Evolutionary conservation across 2,329 filamentous ascomycete genomes (phyloP).

Genomic region (Harringtonia aguacate): DNA sequence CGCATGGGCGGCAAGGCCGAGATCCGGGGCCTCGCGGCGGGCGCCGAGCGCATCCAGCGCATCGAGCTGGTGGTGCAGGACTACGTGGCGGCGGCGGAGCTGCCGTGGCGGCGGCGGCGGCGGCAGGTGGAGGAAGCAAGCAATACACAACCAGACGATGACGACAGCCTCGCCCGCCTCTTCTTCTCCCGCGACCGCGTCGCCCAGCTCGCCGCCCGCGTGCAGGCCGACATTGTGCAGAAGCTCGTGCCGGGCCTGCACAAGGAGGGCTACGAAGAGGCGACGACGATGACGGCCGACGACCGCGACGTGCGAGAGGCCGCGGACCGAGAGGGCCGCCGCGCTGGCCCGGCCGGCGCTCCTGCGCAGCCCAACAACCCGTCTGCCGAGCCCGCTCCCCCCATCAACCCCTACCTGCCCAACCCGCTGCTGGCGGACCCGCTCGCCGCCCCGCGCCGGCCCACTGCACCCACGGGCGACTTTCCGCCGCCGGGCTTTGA

Average conservation of each 20-base stretch:
- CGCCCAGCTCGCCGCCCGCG: conserved; percentile 53
- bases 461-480: conserved; percentile 53
- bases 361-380: not conserved
- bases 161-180: conserved; percentile 36
- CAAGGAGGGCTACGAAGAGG: conserved; percentile 63
- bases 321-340: conserved; percentile 28
- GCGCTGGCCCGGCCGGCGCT: conserved; percentile 14
- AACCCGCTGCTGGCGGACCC: conserved; percentile 54
- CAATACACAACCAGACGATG: too few species aligned
- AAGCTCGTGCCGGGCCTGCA: conserved; percentile 68
- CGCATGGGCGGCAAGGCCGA: conserved; percentile 77
- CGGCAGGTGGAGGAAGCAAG: too few species aligned
- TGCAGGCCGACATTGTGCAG: conserved; percentile 75
- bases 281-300: conserved; percentile 14
- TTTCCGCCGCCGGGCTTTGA: conserved; percentile 87
- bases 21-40: conserved; percentile 66
- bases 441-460: conserved; percentile 49
- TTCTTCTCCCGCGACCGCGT: conserved; percentile 68
- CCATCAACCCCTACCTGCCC: conserved; percentile 52
- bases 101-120: conserved; percentile 49
- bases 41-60: conserved; percentile 69
- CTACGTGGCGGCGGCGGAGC: conserved; percentile 51
- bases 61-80: conserved; percentile 68
- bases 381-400: conserved; percentile 31
- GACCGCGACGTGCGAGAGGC: conserved; percentile 29